Percentiles rank a stretch among this genome's conserved stretches.
Evolutionary conservation across 1,284 basidiomycete genomes (phyloP).

Genomic region (Fomitopsis pinicola): DNA sequence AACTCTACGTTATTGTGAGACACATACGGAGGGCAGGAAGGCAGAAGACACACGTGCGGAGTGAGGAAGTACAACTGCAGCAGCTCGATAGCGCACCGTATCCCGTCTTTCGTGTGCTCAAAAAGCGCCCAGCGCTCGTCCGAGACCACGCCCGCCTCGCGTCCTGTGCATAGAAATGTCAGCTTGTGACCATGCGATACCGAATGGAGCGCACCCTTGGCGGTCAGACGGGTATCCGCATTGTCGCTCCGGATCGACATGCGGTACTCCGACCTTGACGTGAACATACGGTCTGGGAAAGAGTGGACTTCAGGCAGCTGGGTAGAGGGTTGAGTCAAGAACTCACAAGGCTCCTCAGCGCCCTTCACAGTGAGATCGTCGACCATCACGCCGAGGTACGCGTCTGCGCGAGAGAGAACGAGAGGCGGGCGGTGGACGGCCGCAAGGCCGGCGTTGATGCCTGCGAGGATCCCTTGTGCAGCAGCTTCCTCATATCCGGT

Average conservation of each 20-base stretch:
- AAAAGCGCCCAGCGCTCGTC: slow-evolving; percentile 60
- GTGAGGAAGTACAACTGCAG: slow-evolving; percentile 48
- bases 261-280: slow-evolving; percentile 84
- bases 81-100: slow-evolving; percentile 46
- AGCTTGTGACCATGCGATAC: neutral
- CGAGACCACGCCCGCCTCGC: slow-evolving; percentile 56
- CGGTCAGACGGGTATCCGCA: slow-evolving; percentile 78
- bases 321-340: neutral
- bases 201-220: slow-evolving; percentile 46
- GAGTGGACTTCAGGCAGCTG: neutral
- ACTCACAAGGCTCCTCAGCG: slow-evolving; percentile 83
- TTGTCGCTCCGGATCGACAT: slow-evolving; percentile 87
- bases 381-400: slow-evolving; percentile 85
- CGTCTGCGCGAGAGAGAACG: slow-evolving; percentile 75
- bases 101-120: slow-evolving; percentile 39
- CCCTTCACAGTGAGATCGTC: slow-evolving; percentile 87
- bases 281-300: slow-evolving; percentile 84
- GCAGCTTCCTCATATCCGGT: slow-evolving; percentile 93
- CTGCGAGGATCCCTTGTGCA: slow-evolving; percentile 81
- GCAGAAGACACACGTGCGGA: slow-evolving; percentile 47
- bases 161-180: slow-evolving; percentile 11
- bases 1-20: slow-evolving; percentile 37
- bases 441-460: slow-evolving; percentile 80
- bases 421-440: slow-evolving; percentile 55
- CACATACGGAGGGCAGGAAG: neutral